Base-by-base conservation (phyloP, 2,329 filamentous ascomycete species). In the Huntiella decipiens region DNA sequence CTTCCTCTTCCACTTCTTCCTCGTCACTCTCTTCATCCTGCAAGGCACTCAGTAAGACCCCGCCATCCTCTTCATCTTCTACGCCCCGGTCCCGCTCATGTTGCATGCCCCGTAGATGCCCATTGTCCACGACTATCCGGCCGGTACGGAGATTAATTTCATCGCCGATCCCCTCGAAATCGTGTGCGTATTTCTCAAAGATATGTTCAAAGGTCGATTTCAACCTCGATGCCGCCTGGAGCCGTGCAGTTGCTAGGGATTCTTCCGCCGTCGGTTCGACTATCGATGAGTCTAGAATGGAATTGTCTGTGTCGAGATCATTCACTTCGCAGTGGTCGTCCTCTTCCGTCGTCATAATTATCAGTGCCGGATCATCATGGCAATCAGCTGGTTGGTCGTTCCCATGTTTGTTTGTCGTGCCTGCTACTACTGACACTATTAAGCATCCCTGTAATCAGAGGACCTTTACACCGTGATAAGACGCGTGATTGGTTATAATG, bases 141-240 rank as follows among this genome's bases (percentile, higher is more conserved):
- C 84, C 86, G 0, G 82, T 88, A 43, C 68, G 66, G 47, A 94
- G 66, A 59, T 96, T 84, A 55, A 96, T 86, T 62, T 94, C 86
- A 60, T 96, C 88, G 45, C 80, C 86, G 43, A 88, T 70, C 4
- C 78, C 81, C 2, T 77, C 76, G 56, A 94, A 94, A 58, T 95
- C 82, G 52, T 70, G 77, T 45, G 71, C 77, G 58, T 93, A 95
- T 60, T 93, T 95, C 50, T 80, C 74, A 57, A 94, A 94, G 46
- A 96, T 93, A 47, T 74, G 67, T 57, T 94, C 86, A 58, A 93
- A 91, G 4, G 77, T 77, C n/a, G 76, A 78, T 58, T 91, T 88
- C 36, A 94, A 71, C 49, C 76, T 77, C 51, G 69, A 65, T 51
- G 83, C 77, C 48, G 85, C 82, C 46, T 70, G 68, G 43, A 73